Evolutionary conservation across 176 grass and related monocot species (phyloP).

Genomic region (Saccharum officinarum): DNA sequence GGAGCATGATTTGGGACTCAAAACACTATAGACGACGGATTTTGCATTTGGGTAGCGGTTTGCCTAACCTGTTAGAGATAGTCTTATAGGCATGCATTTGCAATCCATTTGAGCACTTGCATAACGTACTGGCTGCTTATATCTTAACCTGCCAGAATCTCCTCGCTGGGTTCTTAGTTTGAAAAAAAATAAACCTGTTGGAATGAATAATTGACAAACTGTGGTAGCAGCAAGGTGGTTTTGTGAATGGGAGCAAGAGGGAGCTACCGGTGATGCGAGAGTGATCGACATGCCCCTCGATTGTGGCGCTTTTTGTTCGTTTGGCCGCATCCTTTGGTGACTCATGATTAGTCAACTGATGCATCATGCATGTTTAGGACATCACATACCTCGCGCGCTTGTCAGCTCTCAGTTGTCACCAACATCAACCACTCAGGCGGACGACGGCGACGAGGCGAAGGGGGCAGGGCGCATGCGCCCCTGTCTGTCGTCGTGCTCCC

Average conservation of each 20-base stretch:
- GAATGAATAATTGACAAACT: not conserved
- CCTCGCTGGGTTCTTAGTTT: too few relatives aligned
- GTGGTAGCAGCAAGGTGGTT: not conserved
- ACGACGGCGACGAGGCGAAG: not conserved
- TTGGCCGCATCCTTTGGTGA: not conserved
- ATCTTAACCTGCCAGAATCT: not conserved
- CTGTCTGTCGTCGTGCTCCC: not conserved
- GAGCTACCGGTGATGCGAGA: not conserved
- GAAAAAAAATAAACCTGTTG: too few relatives aligned
- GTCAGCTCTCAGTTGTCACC: not conserved
- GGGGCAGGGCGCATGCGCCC: not conserved
- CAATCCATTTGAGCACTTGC: not conserved
- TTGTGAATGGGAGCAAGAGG: not conserved
- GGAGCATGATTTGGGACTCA: too few relatives aligned
- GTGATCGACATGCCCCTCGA: constrained; percentile 14
- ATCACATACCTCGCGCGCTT: constrained; percentile 3
- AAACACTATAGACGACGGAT: too few relatives aligned
- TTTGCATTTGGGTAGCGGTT: too few relatives aligned
- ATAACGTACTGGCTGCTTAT: not conserved
- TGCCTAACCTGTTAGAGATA: too few relatives aligned
- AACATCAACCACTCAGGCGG: not conserved
- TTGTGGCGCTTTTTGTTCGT: not conserved
- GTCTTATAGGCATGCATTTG: not conserved
- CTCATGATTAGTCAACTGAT: constrained; percentile 25
- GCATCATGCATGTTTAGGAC: constrained; percentile 14